Evolutionary conservation across 805 yeast genomes (phyloP), one percentile per base, ranked within the genome.

Genomic region (Pichia gijzeniarum): DNA sequence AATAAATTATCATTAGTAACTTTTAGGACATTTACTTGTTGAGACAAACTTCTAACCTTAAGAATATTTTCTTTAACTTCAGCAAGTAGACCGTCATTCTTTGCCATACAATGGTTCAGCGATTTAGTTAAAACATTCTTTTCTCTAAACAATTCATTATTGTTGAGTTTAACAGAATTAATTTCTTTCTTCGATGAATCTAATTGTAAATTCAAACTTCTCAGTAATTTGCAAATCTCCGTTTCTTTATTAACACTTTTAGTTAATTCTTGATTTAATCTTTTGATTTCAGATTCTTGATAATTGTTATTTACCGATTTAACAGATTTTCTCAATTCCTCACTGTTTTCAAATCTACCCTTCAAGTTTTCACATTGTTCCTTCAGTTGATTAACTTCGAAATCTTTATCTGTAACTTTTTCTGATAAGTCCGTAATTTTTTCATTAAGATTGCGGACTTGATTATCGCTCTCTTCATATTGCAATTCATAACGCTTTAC

Each of bases 231-330:
- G 48, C 80, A 76, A 44, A 83, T 60, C 27, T 74, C 77, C 1
- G 87, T 79, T 59, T 87, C 95, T 33, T 70, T 71, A 53, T 80
- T 79, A 64, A 80, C 67, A 51, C 77, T 73, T 44, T 69, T 67
- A 32, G 72, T 69, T 33, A 86, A 58, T 39, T 79, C 80, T 31
- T 69, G 69, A 50, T 74, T 77, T 47, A 85, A 58, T 41, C 68
- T 65, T 43, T 74, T 71, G 41, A 83, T 65, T 53, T 85, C 85
- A 28, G 65, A 68, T 40, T 70, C 74, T 41, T 67, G 69, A 19
- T 60, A 50, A 13, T 55, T 53, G 2, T 61, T 50, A 20, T 54
- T 53, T 25, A 53, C 48, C 6, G 66, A 62, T 5, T 61, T 53
- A 2, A 65, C 58, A 4, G 69, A 62, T 22, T 58, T 35, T 45